These are phyloP conservation scores for Emergomyces africanus DNA, from an alignment of 2,329 filamentous ascomycete species.

Conservation along the genomic window DNA sequence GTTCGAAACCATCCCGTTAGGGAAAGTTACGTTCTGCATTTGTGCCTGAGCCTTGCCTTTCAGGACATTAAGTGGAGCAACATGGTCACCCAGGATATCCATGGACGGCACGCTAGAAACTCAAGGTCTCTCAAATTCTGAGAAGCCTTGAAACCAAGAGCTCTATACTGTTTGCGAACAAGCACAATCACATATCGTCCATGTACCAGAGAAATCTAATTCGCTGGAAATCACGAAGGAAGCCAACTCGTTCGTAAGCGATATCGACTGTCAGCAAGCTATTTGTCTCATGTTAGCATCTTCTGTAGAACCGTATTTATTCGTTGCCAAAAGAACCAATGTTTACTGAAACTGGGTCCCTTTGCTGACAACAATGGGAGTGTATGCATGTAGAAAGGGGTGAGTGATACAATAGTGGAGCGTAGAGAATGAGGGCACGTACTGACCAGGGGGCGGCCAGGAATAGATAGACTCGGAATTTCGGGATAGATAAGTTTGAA, in stretches of 20 bases:
- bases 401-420: background rate
- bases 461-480: no score
- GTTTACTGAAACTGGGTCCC: background rate
- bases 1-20: constrained; percentile 4
- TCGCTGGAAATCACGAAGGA: background rate
- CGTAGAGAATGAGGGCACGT: background rate
- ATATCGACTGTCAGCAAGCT: background rate
- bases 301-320: background rate
- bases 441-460: background rate
- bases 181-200: background rate
- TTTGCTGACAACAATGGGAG: background rate
- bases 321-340: background rate
- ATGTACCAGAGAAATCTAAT: background rate
- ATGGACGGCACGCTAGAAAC: background rate
- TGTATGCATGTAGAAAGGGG: background rate
- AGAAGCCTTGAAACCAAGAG: background rate
- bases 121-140: background rate
- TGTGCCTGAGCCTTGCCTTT: constrained; percentile 3
- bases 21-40: constrained; percentile 3
- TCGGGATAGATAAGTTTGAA: background rate
- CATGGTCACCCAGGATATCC: constrained; percentile 8
- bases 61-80: constrained; percentile 10
- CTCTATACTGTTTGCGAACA: background rate
- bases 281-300: background rate
- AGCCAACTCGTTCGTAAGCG: background rate